A percentile compares a stretch with the other conserved stretches of the same genome.
Conservation (phyloP, 2,329 filamentous ascomycete species). For the Harringtonia aguacate region DNA sequence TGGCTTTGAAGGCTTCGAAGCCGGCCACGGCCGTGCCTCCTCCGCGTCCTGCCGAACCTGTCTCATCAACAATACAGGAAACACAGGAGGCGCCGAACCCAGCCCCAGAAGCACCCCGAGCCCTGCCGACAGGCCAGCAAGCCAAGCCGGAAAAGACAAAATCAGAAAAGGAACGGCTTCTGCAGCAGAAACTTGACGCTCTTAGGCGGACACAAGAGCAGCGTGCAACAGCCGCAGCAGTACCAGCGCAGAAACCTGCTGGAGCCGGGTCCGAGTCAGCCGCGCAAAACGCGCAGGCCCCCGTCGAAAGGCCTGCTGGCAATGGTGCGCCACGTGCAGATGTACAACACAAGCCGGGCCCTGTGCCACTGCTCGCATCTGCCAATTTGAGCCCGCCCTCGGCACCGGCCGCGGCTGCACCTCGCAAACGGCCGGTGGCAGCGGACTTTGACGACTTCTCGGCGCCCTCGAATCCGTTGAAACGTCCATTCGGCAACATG, state of each 20-base stretch:
- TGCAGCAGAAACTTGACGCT: constrained; percentile 70
- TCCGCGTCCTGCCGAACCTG: background rate
- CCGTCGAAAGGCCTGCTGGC: no score
- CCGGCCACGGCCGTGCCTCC: background rate
- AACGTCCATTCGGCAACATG: constrained; percentile 52
- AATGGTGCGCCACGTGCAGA: no score
- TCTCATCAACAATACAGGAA: constrained; percentile 29
- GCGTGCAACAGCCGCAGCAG: background rate
- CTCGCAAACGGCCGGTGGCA: constrained; percentile 42
- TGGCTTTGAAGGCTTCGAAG: constrained; percentile 44
- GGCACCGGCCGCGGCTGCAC: background rate
- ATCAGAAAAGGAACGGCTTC: constrained; percentile 60
- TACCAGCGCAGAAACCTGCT: background rate
- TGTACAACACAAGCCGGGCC: no score
- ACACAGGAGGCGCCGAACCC: constrained; percentile 10
- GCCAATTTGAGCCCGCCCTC: background rate
- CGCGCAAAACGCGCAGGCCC: no score
- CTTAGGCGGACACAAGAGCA: constrained; percentile 43
- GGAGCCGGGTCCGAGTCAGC: no score
- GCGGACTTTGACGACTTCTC: constrained; percentile 57
- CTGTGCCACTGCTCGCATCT: background rate
- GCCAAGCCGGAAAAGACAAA: constrained; percentile 32
- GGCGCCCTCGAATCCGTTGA: constrained; percentile 25
- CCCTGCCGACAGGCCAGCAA: background rate
- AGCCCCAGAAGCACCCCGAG: background rate